Evolutionary conservation across 257 asterid species (phyloP).

Genomic region (Solanum arcanum): DNA sequence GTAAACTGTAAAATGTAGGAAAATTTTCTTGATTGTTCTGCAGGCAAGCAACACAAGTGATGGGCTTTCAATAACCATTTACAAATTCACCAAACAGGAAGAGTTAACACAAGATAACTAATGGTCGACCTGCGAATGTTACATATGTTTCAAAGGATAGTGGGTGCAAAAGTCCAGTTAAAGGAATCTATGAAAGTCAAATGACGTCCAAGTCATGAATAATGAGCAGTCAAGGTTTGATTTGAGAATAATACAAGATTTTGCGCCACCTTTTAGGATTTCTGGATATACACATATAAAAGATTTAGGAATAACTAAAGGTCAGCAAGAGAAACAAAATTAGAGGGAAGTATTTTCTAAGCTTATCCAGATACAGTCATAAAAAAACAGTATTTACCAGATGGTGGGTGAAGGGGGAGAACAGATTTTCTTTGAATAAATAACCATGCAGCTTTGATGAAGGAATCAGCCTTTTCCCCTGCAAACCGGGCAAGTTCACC

Average conservation of each 20-base stretch:
- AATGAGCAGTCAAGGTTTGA: background rate
- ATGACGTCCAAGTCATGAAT: background rate
- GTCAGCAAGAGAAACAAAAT: background rate
- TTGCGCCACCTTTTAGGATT: background rate
- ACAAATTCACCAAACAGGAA: background rate
- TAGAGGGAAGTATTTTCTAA: background rate
- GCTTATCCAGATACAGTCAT: background rate
- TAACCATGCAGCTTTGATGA: constrained; percentile 57
- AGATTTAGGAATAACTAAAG: background rate
- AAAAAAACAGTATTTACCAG: constrained; percentile 21
- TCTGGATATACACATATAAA: background rate
- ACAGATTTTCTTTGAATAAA: constrained; percentile 52
- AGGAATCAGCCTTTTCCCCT: constrained; percentile 57
- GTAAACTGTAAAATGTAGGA: background rate
- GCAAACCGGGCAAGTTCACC: constrained; percentile 80
- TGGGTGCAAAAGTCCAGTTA: background rate
- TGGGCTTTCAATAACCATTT: background rate
- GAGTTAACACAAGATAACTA: background rate
- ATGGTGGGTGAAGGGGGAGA: constrained; percentile 63
- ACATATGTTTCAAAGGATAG: background rate
- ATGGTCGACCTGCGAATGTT: background rate
- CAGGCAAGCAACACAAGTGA: background rate
- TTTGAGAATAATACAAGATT: background rate
- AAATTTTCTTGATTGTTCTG: background rate
- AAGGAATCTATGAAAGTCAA: background rate